Evolutionary conservation across 139 green algal species (phyloP).

Genomic region (Asterochloris erici): DNA sequence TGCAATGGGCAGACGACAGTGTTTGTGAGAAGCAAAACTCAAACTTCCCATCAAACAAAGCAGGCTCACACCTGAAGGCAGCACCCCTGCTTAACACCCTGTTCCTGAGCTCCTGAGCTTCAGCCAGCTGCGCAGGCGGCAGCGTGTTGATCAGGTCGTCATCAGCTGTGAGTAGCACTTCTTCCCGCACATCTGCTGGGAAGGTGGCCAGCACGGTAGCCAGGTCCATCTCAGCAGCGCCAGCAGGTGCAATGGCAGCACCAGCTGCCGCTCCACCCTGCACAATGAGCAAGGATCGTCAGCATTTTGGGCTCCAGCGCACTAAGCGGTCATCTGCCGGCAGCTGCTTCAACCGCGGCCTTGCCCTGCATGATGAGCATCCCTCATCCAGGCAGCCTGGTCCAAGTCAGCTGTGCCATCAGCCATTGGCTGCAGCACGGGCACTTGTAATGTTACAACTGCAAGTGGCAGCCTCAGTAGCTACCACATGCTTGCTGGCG

Average conservation of each 20-base stretch:
- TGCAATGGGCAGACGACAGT: too few species aligned
- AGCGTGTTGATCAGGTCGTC: conserved; percentile 75
- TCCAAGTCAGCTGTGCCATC: too few species aligned
- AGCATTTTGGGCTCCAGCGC: background rate
- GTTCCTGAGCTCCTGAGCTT: conserved; percentile 67
- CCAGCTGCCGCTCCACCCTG: conserved; percentile 24
- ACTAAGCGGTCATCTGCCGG: too few species aligned
- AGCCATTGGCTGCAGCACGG: too few species aligned
- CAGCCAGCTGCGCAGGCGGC: conserved; percentile 69
- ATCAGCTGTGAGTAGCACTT: conserved; percentile 70
- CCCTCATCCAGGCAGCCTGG: too few species aligned
- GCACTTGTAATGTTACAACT: too few species aligned
- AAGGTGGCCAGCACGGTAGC: conserved; percentile 82
- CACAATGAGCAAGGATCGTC: background rate
- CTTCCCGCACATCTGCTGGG: conserved; percentile 83
- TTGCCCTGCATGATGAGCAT: too few species aligned
- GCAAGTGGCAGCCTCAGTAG: background rate
- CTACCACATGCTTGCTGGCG: background rate
- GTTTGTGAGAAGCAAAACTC: too few species aligned
- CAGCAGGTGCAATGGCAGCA: conserved; percentile 1
- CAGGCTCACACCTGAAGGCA: too few species aligned
- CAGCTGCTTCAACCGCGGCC: too few species aligned
- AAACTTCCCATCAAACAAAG: too few species aligned
- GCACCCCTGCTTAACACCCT: background rate
- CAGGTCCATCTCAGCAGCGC: conserved; percentile 69